A percentile compares a stretch with the other conserved stretches of the same genome.
Conservation (phyloP, 1,284 basidiomycete genomes). For the Austroboletus niveus region DNA sequence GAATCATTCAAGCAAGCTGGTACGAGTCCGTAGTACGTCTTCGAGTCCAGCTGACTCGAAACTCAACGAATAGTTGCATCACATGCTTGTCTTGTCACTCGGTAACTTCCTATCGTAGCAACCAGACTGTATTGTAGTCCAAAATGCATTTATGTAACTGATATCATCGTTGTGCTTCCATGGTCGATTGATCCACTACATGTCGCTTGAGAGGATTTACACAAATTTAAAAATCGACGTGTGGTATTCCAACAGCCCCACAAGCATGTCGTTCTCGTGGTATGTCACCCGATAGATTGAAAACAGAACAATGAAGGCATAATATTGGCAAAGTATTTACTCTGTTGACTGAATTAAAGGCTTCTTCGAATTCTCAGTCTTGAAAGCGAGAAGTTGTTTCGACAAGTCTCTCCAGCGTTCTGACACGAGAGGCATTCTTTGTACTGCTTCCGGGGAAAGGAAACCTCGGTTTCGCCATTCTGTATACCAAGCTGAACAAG, state of each 20-base stretch:
- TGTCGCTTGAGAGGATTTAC: too few relatives aligned
- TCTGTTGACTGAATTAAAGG: constrained; percentile 28
- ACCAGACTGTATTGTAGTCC: too few relatives aligned
- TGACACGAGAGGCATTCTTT: constrained; percentile 59
- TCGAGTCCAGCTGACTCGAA: too few relatives aligned
- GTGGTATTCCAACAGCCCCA: constrained; percentile 16
- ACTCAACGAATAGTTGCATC: too few relatives aligned
- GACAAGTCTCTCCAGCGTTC: constrained; percentile 67
- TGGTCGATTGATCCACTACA: too few relatives aligned
- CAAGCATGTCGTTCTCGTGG: constrained; percentile 55
- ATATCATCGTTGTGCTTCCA: too few relatives aligned
- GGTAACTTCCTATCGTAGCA: too few relatives aligned
- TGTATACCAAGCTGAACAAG: constrained; percentile 69
- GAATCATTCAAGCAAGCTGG: too few relatives aligned
- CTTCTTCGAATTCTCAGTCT: constrained; percentile 51
- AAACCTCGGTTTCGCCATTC: constrained; percentile 72
- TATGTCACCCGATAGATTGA: constrained; percentile 54
- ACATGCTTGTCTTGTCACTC: too few relatives aligned
- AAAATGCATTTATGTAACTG: too few relatives aligned
- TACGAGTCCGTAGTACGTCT: too few relatives aligned
- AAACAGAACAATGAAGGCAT: constrained; percentile 26
- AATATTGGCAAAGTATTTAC: constrained; percentile 16
- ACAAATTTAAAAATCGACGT: too few relatives aligned
- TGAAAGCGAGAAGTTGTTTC: constrained; percentile 59
- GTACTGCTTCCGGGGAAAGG: constrained; percentile 58